Evolutionary conservation across 345 rosid genomes (phyloP).

Genomic region (Eucalyptus regnans): DNA sequence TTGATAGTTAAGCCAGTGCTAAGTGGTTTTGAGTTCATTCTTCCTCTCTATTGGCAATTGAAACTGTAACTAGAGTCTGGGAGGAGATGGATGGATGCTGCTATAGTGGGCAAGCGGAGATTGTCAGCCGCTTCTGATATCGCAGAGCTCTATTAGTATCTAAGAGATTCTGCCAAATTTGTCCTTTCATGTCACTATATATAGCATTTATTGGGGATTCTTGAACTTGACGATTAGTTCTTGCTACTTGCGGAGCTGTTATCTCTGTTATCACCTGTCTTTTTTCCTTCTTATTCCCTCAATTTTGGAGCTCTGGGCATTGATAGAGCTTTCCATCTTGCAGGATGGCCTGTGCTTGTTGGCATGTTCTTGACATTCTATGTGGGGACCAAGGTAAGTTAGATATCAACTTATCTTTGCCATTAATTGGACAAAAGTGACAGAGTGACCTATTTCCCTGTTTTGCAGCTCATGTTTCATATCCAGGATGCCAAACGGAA

Average conservation of each 20-base stretch:
- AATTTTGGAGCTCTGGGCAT: background rate
- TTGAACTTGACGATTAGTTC: background rate
- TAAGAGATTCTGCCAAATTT: background rate
- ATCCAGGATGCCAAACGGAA: conserved; percentile 32
- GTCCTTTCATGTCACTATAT: background rate
- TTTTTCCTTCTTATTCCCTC: background rate
- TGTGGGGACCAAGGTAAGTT: conserved; percentile 68
- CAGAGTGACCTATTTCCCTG: background rate
- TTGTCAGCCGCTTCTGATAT: background rate
- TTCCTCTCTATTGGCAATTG: background rate
- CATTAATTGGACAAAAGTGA: background rate
- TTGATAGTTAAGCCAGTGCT: background rate
- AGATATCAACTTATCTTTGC: background rate
- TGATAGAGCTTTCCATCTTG: background rate
- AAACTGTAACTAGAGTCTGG: background rate
- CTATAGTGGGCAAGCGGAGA: background rate
- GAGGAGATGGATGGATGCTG: background rate
- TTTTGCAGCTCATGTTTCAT: conserved; percentile 68
- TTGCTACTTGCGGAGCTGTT: background rate
- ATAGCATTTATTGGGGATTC: background rate
- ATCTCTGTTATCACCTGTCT: background rate
- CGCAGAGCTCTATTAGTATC: background rate
- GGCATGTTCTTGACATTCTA: conserved; percentile 64
- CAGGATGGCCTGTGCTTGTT: conserved; percentile 54
- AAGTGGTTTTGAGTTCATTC: background rate